phyloP scores from a whole-genome alignment of 2,329 filamentous ascomycete species.

The Ceratocystis diversiconidia region DNA sequence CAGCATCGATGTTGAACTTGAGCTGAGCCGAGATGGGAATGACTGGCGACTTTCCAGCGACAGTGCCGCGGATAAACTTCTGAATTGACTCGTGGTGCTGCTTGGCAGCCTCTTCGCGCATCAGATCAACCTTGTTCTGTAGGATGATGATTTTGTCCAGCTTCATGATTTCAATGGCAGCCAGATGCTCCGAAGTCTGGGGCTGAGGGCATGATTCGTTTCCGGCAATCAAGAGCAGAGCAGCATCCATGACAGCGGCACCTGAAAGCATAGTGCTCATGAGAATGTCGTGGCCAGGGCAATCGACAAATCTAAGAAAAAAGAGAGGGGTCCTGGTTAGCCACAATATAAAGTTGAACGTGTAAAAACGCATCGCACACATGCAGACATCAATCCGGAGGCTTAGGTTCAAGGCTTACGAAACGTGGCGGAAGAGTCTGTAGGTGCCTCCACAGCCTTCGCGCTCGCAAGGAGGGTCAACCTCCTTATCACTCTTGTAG shows the following conservation, averaged over 20 bases:
- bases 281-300: conserved; percentile 99
- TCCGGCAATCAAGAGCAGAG: conserved; percentile 86
- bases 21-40: conserved; percentile 95
- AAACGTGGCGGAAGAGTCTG: conserved; percentile 78
- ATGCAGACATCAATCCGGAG: no score
- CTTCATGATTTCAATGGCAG: conserved; percentile 99
- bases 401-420: conserved; percentile 42
- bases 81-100: conserved; percentile 94
- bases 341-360: neutral
- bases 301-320: conserved; percentile 71
- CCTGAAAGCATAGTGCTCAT: conserved; percentile 99
- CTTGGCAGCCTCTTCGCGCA: conserved; percentile 87
- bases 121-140: conserved; percentile 98
- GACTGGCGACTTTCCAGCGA: conserved; percentile 85
- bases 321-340: conserved; percentile 20
- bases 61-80: conserved; percentile 96
- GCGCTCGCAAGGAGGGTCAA: conserved; percentile 89
- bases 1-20: conserved; percentile 98
- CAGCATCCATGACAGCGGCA: conserved; percentile 98
- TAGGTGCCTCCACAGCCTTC: conserved; percentile 83
- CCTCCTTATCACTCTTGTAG: conserved; percentile 98
- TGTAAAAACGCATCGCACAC: no score
- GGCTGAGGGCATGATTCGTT: conserved; percentile 98
- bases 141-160: conserved; percentile 98
- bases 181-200: conserved; percentile 96